Evolutionary conservation across 495 filamentous ascomycete species (phyloP).

Genomic region (Clohesyomyces aquaticus): DNA sequence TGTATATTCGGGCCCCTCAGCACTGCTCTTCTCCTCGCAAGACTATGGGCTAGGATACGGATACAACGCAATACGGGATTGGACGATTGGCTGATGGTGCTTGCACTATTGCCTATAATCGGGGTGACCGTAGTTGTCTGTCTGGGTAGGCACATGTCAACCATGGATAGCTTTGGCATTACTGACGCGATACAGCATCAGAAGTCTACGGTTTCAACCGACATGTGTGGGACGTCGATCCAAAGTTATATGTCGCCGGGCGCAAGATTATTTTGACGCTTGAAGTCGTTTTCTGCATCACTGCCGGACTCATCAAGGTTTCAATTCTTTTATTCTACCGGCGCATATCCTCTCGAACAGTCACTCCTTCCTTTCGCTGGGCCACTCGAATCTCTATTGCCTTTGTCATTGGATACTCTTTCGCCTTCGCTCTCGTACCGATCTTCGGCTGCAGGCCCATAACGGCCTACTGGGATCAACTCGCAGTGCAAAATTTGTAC

Average conservation of each 20-base stretch:
- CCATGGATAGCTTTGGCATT: background rate
- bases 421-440: constrained; percentile 29
- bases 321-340: constrained; percentile 38
- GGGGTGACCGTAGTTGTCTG: background rate
- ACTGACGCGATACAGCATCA: background rate
- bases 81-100: constrained; percentile 35
- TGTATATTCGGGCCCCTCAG: constrained; percentile 20
- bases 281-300: constrained; percentile 28
- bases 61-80: constrained; percentile 30
- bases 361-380: constrained; percentile 24
- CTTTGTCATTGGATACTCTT: constrained; percentile 29
- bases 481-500: constrained; percentile 25
- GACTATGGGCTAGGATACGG: constrained; percentile 27
- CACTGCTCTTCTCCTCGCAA: constrained; percentile 15
- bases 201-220: constrained; percentile 30
- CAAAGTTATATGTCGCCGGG: constrained; percentile 10
- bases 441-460: constrained; percentile 34
- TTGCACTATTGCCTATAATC: constrained; percentile 5
- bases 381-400: constrained; percentile 27
- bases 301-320: constrained; percentile 19
- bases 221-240: constrained; percentile 35
- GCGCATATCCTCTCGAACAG: constrained; percentile 22
- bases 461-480: constrained; percentile 34
- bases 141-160: background rate
- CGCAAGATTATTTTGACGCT: constrained; percentile 23